Base-by-base conservation (phyloP, 768 basidiomycete genomes). In the Pulveroboletus sp. region DNA sequence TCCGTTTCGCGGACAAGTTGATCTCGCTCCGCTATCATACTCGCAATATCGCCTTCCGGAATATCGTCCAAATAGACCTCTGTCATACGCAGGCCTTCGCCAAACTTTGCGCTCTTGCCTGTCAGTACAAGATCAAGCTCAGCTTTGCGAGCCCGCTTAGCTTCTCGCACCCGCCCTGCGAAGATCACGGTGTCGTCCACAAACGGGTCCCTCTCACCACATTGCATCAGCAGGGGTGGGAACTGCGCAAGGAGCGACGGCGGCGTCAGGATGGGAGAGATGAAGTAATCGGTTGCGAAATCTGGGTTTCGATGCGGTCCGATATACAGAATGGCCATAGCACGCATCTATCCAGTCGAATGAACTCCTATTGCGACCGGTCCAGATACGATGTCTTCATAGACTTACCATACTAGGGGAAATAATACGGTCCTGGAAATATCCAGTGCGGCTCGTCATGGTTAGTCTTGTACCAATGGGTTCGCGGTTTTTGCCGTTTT, bases 141-240 rank as follows among this genome's bases (percentile, higher is more conserved):
- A 14, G 75, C 71, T 67, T 84, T 88, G 31, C 90, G 81, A 9
- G 82, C 81, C 21, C 89, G 81, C 71, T 98, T 99, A 14, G 96
- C 95, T 65, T 97, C 91, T 26, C 95, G 77, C n/a, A 99, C 76
- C 28, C 90, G 84, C 13, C 94, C 95, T 3, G 93, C 90, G 61
- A 98, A 95, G 59, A 98, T 92, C 55, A 99, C 86, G 0, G 93
- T 97, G 66, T 98, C 96, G 68, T 99, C 96, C 21, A 96, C 93
- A 60, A 99, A 91, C 0, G 95, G 91, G 54, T 88, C 86, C 63
- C 92, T 93, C 70, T 98, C 96, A 15, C 96, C 96, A 58, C 91
- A 93, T 61, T 94, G 89, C 77, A 98, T 83, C 54, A 94, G 78
- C 38, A 97, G 77, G 9, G 91, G 93, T 27, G 96, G 96, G 71